Conservation (phyloP, 2,329 filamentous ascomycete genomes). For the Beauveria sp. region DNA sequence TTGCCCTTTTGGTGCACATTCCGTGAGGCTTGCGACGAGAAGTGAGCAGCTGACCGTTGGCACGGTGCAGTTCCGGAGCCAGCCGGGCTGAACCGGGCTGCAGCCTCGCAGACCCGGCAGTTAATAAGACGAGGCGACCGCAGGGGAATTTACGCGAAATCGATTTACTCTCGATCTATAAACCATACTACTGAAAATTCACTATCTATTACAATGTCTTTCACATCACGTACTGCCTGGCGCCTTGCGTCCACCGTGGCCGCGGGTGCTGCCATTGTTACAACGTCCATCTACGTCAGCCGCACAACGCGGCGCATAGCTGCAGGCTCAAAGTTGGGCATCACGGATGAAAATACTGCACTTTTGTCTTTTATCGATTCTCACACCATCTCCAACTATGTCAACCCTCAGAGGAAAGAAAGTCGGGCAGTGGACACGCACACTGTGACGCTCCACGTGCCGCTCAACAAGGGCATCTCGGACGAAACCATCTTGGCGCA, state of each 20-base stretch:
- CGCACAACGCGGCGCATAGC: neutral
- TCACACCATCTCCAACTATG: slow-evolving; percentile 12
- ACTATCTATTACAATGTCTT: neutral
- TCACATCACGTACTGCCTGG: neutral
- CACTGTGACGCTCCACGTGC: slow-evolving; percentile 18
- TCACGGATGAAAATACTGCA: neutral
- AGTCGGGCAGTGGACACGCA: slow-evolving; percentile 16
- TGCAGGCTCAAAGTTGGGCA: neutral
- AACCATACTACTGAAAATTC: neutral
- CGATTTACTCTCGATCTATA: no score
- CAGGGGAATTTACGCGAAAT: no score
- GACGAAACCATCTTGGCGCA: slow-evolving; percentile 22
- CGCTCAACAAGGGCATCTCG: slow-evolving; percentile 8
- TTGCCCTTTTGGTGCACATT: neutral
- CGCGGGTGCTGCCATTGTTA: neutral
- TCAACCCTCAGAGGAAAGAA: slow-evolving; percentile 19
- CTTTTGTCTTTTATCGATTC: neutral
- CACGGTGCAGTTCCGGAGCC: neutral
- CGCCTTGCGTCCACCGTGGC: neutral
- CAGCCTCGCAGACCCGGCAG: neutral
- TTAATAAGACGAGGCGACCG: neutral
- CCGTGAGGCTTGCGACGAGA: neutral
- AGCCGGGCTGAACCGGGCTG: slow-evolving; percentile 1
- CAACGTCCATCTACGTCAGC: neutral
- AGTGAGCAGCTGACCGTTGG: neutral